Base-by-base conservation (phyloP, 75 land plant genomes). In the Pinus albicaulis region DNA sequence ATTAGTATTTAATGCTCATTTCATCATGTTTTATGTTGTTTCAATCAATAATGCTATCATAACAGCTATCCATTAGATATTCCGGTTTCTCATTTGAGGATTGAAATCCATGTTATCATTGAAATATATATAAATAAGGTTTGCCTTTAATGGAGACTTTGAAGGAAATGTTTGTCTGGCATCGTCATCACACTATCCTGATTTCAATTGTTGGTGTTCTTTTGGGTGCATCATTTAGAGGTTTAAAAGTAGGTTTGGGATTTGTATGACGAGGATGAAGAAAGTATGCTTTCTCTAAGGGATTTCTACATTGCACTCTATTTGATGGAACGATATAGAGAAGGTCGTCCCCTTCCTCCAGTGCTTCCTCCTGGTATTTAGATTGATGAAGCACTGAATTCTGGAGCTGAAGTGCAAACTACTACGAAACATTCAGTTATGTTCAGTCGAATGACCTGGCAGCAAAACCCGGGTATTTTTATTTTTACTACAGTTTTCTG, bases 171-270 rank as follows among this genome's bases (percentile, higher is more conserved):
- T 38, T 12, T 38, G 7, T 38, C 38, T 17, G 48, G 7, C 48
- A 44, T 44, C 48, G 7, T 23, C 10, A 38, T 12, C 23, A 38
- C 38, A 17, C 28, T 28, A 68, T 68, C 8, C 34, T 38, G 71
- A 44, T 17, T 66, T 7, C 20, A 68, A 68, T 6, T 6, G 48
- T 7, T n/a, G 3, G n/a, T 41, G 20, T 22, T 68, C 28, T 73
- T 53, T 52, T 55, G 55, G 57, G 55, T 26, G 14, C 79, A 55
- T 34, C 52, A 75, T 83, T 22, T 88, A 95, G 99, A 95, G 92
- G 91, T 96, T 63, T 81, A 93, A 57, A 96, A 92, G 92, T 92
- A 93, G 83, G 95, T 96, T 0, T 96, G 99, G 99, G 97, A 96
- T 72, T 84, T 96, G 69, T 89, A 97, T 64, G 99, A 96, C 64